These are phyloP conservation scores for Leptographium galeiforme DNA, from an alignment of 2,329 filamentous ascomycete species.

Conservation along the genomic window DNA sequence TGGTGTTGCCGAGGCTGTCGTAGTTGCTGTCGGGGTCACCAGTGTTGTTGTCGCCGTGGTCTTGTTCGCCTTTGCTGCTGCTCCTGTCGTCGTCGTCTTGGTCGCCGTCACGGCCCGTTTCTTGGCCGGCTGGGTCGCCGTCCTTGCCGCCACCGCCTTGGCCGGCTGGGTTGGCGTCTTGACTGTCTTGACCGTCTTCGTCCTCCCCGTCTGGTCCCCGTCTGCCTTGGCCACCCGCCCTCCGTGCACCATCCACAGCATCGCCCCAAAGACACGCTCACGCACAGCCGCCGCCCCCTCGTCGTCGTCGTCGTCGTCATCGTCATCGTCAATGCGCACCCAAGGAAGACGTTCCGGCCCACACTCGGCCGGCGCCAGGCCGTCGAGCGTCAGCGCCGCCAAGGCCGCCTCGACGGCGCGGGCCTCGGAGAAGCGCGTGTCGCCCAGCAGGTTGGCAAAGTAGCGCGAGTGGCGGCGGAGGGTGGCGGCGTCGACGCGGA, in stretches of 20 bases:
- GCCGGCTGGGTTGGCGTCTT: background rate
- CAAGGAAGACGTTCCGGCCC: conserved; percentile 41
- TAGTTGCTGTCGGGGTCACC: no score
- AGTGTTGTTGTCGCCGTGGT: no score
- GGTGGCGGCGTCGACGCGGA: conserved; percentile 43
- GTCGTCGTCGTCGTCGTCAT: conserved; percentile 44
- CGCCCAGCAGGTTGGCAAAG: conserved; percentile 53
- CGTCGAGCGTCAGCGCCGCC: conserved; percentile 30
- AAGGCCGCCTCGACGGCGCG: conserved; percentile 38
- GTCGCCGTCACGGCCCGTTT: no score
- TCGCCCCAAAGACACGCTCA: conserved; percentile 50
- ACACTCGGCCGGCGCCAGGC: conserved; percentile 34
- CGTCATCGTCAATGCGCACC: conserved; percentile 53
- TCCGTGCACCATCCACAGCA: conserved; percentile 53
- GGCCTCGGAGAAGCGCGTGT: conserved; percentile 50
- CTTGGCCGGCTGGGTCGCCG: background rate
- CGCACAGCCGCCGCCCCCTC: conserved; percentile 30
- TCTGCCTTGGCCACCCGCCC: background rate
- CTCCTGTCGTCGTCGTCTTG: background rate
- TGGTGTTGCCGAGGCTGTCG: background rate
- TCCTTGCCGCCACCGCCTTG: background rate
- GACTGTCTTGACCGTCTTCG: background rate
- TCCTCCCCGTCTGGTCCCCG: background rate
- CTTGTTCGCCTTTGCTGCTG: no score
- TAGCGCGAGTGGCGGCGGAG: conserved; percentile 54